Evolutionary conservation across 1,139 yeast species (phyloP).

Genomic region (Candida gigantensis): DNA sequence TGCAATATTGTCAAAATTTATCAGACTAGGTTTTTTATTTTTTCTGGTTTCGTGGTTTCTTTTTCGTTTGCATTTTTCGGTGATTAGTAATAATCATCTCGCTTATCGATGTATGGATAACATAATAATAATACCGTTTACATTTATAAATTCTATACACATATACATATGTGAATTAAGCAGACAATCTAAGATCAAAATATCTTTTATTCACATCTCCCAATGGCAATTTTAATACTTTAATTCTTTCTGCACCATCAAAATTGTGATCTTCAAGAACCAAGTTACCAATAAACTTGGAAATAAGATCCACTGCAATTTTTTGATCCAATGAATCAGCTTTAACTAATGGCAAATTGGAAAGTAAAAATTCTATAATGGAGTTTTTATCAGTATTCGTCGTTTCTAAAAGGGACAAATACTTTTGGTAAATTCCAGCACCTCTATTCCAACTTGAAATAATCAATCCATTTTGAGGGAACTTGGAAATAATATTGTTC

Average conservation of each 20-base stretch:
- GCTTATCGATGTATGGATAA: too few relatives aligned
- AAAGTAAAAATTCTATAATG: conserved; percentile 34
- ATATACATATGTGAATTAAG: too few relatives aligned
- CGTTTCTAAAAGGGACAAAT: conserved; percentile 30
- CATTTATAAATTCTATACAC: too few relatives aligned
- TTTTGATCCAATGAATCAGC: conserved; percentile 31
- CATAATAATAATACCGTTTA: too few relatives aligned
- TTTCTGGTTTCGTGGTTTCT: too few relatives aligned
- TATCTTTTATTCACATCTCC: conserved; percentile 51
- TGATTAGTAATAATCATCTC: too few relatives aligned
- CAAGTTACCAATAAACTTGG: conserved; percentile 46
- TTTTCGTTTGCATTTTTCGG: too few relatives aligned
- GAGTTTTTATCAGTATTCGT: too few relatives aligned
- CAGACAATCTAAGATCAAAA: conserved; percentile 26
- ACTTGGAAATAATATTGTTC: conserved; percentile 39
- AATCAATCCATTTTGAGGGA: conserved; percentile 46
- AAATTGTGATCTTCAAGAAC: conserved; percentile 27
- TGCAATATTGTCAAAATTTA: too few relatives aligned
- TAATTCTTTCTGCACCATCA: conserved; percentile 20
- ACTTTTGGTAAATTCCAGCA: conserved; percentile 57
- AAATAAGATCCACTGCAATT: conserved; percentile 55
- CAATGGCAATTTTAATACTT: conserved; percentile 36
- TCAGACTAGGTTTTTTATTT: too few relatives aligned
- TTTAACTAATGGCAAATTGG: conserved; percentile 44
- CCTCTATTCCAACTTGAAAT: conserved; percentile 62